phyloP scores from a whole-genome alignment of 192 early-diverging fungal genomes.

The Umbelopsis isabellina region DNA sequence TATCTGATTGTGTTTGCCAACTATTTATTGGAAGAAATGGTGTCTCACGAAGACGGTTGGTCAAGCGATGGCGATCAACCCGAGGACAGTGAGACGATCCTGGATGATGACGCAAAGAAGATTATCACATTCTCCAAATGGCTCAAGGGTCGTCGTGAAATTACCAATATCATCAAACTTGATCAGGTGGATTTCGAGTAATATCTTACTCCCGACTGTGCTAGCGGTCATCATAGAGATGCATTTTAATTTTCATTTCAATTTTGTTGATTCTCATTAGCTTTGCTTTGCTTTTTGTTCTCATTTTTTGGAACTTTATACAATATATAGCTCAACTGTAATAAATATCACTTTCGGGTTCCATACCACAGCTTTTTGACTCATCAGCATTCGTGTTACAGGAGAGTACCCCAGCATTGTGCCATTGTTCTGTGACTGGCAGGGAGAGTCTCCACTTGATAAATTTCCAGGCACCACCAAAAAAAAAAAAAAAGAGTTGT shows the following conservation, averaged over 20 bases:
- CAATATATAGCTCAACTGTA: no score
- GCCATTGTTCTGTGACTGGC: no score
- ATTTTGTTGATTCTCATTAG: no score
- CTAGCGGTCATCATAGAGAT: no score
- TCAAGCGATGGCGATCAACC: neutral
- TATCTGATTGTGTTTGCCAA: slow-evolving; percentile 70
- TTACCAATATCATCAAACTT: slow-evolving; percentile 52
- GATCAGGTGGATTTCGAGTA: slow-evolving; percentile 33
- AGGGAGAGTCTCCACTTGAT: no score
- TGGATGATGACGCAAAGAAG: slow-evolving; percentile 34
- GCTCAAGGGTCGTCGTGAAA: slow-evolving; percentile 61
- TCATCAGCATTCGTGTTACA: no score
- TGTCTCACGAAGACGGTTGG: slow-evolving; percentile 13
- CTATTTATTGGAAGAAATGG: slow-evolving; percentile 58
- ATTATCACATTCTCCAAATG: slow-evolving; percentile 52
- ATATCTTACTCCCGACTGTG: neutral
- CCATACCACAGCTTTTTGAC: no score
- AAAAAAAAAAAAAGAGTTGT: neutral
- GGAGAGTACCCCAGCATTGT: neutral
- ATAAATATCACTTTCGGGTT: no score
- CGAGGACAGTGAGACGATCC: slow-evolving; percentile 20
- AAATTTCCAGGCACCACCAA: slow-evolving; percentile 9
- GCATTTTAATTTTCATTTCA: no score
- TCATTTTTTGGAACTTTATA: no score
- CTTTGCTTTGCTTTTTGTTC: no score